Evolutionary conservation across 352 stramenopile species (phyloP), one percentile per base, ranked within the genome.

Genomic region (Stephanocyclus meneghinianus): DNA sequence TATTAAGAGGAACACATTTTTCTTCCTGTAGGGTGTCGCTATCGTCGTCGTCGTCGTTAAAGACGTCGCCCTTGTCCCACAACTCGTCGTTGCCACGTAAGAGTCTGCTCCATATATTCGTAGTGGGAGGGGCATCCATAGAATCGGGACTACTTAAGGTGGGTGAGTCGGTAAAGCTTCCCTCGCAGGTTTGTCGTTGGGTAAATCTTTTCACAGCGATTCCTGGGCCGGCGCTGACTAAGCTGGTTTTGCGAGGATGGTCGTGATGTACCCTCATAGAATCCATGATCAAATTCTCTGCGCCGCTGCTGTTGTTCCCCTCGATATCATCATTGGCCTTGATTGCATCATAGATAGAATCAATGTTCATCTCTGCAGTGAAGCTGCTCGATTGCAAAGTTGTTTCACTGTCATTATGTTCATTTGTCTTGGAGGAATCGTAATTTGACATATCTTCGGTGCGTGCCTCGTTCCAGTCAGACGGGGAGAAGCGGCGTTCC

Each of bases 341-440:
- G 16, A 56, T 56, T 9, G 48, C 48, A 56, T 56, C 48, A 21
- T 56, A 56, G 16, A 56, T 56, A 6, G 48, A 56, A 56, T 56
- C 48, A 9, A 56, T 26, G 26, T 56, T 56, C 48, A 56, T 56
- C 48, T 56, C 48, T 9, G 1, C 48, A 3, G n/a, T n/a, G 10
- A 6, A 9, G 48, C 16, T 56, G 48, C 50, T 32, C 10, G 35
- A 40, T 40, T 40, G 35, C 35, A 40, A 40, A 8, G 35, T 8
- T 40, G 47, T 1, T 26, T 26, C 21, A 55, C 5, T n/a, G 13
- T 26, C 15, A 15, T 26, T 26, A 1, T 26, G 21, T 26, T 0
- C 26, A 42, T 35, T 1, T 2, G 53, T 15, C 13, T 4, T 11
- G 15, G 32, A n/a, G n/a, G 21, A n/a, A 62, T 35, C 26, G 18